Evolutionary conservation across 345 rosid genomes (phyloP), one percentile per base, ranked within the genome.

Genomic region (Camelina neglecta): DNA sequence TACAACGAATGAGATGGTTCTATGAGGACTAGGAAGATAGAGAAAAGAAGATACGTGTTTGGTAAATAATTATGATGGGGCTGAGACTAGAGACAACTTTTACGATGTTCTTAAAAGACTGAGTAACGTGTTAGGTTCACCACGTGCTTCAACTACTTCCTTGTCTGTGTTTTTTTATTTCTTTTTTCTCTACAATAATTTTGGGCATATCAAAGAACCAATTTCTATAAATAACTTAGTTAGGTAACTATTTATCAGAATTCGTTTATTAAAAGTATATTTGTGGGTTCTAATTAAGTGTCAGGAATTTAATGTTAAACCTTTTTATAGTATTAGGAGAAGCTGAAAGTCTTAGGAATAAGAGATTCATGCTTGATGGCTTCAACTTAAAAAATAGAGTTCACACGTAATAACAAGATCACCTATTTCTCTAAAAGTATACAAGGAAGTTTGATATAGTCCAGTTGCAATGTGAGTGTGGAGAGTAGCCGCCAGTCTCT

Each of bases 101-200:
- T 73, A 64, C 33, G 36, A 53, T 71, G 18, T 73, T 73, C 62
- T 53, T 12, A 48, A 64, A 44, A 64, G 61, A 64, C 71, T 20
- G 77, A 55, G 48, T 44, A 42, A 64, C 56, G 48, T 55, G 65
- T 73, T 65, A 65, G 57, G 57, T 45, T 41, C 45, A 55, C 55
- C 77, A 74, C 71, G 65, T 74, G 65, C 64, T 64, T 65, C 77
- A 73, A 64, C 77, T 18, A 65, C 77, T 55, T 44, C 23, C 1
- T 45, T 73, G 77, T 73, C 77, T 72, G 7, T 21, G 33, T 33
- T 59, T 70, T 35, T 42, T 12, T 18, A 0, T 18, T 18, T 18
- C 18, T 18, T 8, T 36, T 0, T 26, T 26, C 29, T 26, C 29
- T 26, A 36, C 16, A 10, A 5, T 60, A n/a, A 1, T 31, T 13